Base-by-base conservation (phyloP, 1,284 basidiomycete genomes). In the Ustilago sp. region DNA sequence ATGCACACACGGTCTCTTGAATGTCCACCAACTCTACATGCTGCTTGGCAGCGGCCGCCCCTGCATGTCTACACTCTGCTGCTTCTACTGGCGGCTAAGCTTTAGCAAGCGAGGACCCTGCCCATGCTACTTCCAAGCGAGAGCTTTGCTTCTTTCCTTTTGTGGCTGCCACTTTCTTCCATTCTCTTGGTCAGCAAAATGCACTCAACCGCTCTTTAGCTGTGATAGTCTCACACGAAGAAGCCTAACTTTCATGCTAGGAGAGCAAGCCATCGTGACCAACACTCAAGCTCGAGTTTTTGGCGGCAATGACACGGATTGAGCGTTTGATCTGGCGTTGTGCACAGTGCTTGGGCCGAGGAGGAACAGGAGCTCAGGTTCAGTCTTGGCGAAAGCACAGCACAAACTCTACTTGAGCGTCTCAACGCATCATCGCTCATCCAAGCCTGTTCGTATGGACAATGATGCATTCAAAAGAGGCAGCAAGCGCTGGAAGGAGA, bases 21-120 rank as follows among this genome's bases (percentile, higher is more conserved):
- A 50, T 50, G 28, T 50, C 23, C 48, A 50, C 28, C 23, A 50
- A 50, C 48, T 50, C 48, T 50, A 50, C 48, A 32, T 8, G 28
- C 48, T 12, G 28, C 48, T 50, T 50, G 48, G 48, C 48, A 50
- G 48, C 47, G 11, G 47, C 48, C 48, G 48, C 32, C 48, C 48
- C 48, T 50, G 48, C n/a, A 19, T 19, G 7, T 45, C 23, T 45
- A 6, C 17, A 11, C 8, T 8, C 19, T n/a, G 6, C 43, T 45
- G 43, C 43, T n/a, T 17, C 43, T 19, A 7, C 43, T 19, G n/a
- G 43, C 17, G 43, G n/a, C 43, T 45, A 45, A 19, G n/a, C 43
- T 45, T 11, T 31, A 50, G 9, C 9, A 32, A 17, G 9, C 28
- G 48, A 50, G 48, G 48, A 50, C 48, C 48, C 48, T 50, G 48